Base-by-base conservation (phyloP, 768 basidiomycete species). In the Artomyces pyxidatus region DNA sequence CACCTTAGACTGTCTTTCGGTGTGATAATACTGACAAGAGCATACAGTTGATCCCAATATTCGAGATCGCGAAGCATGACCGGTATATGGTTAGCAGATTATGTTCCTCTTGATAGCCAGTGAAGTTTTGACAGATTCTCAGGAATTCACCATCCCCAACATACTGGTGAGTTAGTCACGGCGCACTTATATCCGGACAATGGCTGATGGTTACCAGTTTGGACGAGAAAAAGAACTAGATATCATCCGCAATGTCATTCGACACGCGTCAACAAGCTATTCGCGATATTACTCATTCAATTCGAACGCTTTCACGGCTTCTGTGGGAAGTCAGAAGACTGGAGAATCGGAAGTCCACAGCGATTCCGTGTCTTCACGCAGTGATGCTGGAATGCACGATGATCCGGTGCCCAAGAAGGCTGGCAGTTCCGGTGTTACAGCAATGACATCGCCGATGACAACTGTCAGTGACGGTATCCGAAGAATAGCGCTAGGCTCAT, bases 211-310 rank as follows among this genome's bases (percentile, higher is more conserved):
- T 32, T 6, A 17, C 27, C 40, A 81, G 77, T 86, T 83, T 59
- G 85, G 85, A 6, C 73, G 85, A 40, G 82, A 85, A 42, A 81
- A 75, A 57, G 84, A 86, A 63, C 65, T 86, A 1, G 83, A 86
- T 38, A 65, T 70, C 38, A 81, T 88, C 48, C 73, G 80, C 41
- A 80, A 76, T 62, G 78, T 86, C 49, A 82, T 68, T 28, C 62
- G 62, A n/a, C 62, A 66, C 42, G 60, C 62, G 44, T 77, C 81
- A 4, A 78, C 75, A 16, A 81, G 74, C 52, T 84, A 83, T 56
- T 81, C 82, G 6, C 66, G 73, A 23, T 74, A 81, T 49, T 66
- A 73, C 54, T 65, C 75, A 12, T 60, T 58, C 71, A 74, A 72
- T 54, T 73, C 69, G 27, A 65, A 68, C 43, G 60, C 71, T 39